Evolutionary conservation across 1,139 yeast species (phyloP), one percentile per base, ranked within the genome.

Genomic region (Magnusiomyces fungicola): DNA sequence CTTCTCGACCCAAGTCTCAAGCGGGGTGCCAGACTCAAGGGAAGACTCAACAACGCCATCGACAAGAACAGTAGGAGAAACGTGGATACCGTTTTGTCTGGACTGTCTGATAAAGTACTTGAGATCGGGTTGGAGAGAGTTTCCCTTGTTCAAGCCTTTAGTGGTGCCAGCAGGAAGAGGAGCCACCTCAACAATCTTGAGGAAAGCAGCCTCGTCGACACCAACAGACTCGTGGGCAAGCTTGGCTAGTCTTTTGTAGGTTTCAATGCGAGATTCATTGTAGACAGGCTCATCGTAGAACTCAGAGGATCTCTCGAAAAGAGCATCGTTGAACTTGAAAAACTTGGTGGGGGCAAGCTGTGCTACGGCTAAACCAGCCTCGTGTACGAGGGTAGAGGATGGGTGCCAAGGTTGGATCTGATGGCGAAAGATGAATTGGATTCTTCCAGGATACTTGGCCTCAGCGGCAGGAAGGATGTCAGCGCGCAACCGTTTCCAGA

Each of bases 351-450:
- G 81, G 27, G 75, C 74, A 46, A 81, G 64, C 51, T 72, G 70
- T 10, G 85, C 83, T 30, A 83, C 81, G 0, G 82, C 92, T 43
- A 88, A 66, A 0, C 84, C 75, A 42, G 86, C 84, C 60, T 88
- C 96, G 61, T 83, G 81, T 43, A 81, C 71, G 45, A 79, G 69
- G 9, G 77, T 75, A 1, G 90, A 81, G 49, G 79, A 75, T 30
- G 92, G 81, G 63, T 87, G 96, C 95, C 95, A 87, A 56, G 94
- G 92, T 66, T 87, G 95, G 36, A 83, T 72, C 33, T 82, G 88
- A 58, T 84, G 81, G 55, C 82, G 74, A 62, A 64, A 65, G 40
- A 65, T 61, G 53, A 63, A 65, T 58, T 79, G 80, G 59, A 81
- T 78, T 54, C 73, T 64, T 48, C 72, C 74, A 0, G 81, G 79